Evolutionary conservation across 495 filamentous ascomycete genomes (phyloP).

Genomic region (Thermothielavioides terrestris): DNA sequence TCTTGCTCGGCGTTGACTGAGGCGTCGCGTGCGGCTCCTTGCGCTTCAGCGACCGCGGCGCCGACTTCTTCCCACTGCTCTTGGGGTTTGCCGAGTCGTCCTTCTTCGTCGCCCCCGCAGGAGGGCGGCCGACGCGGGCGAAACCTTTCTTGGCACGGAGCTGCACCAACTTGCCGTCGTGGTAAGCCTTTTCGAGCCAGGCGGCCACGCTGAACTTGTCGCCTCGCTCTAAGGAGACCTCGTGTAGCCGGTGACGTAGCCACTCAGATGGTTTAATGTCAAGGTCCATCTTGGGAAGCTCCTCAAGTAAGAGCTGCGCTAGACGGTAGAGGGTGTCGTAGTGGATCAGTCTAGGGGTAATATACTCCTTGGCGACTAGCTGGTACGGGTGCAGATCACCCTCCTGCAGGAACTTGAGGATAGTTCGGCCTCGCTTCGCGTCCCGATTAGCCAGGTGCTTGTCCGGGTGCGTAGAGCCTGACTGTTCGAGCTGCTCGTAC

Average conservation of each 20-base stretch:
- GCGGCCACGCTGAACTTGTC: conserved; percentile 35
- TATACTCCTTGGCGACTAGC: conserved; percentile 34
- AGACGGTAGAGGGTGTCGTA: conserved; percentile 44
- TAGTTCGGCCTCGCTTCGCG: conserved; percentile 36
- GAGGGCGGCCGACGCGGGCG: conserved; percentile 40
- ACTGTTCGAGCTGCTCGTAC: conserved; percentile 20
- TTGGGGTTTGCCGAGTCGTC: background rate
- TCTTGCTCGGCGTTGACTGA: conserved; percentile 5
- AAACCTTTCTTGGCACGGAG: conserved; percentile 37
- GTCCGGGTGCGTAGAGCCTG: conserved; percentile 21
- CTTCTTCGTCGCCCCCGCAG: conserved; percentile 22
- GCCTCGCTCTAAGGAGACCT: conserved; percentile 27
- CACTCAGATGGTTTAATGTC: conserved; percentile 39
- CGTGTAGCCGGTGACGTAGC: conserved; percentile 40
- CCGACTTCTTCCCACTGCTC: background rate
- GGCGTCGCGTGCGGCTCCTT: conserved; percentile 21
- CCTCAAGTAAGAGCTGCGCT: conserved; percentile 34
- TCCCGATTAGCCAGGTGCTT: conserved; percentile 39
- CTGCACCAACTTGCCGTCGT: conserved; percentile 33
- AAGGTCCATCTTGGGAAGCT: conserved; percentile 38
- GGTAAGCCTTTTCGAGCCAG: conserved; percentile 34
- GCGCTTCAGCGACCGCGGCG: conserved; percentile 12
- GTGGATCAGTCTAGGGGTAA: conserved; percentile 32
- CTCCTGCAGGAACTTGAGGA: conserved; percentile 34
- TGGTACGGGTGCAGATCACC: conserved; percentile 43